Percentiles rank a stretch among this genome's conserved stretches.
phyloP scores from a whole-genome alignment of 768 basidiomycete genomes.

The Boletus edulis region DNA sequence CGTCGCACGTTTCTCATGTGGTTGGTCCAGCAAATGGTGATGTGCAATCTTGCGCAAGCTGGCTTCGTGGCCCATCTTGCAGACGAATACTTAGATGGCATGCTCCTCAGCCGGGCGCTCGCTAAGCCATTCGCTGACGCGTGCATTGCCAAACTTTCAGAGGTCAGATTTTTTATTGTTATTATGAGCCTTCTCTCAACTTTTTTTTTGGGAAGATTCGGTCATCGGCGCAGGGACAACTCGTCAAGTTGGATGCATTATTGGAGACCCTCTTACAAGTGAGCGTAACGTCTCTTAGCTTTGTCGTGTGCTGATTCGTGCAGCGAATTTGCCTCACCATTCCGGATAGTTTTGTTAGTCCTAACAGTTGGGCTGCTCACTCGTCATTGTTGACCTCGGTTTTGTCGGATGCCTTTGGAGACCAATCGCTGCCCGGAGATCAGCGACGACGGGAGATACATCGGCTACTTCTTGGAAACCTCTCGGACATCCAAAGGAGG shows the following conservation, averaged over 20 bases:
- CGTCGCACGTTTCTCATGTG: slow-evolving; percentile 73
- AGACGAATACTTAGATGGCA: slow-evolving; percentile 76
- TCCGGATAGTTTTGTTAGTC: slow-evolving; percentile 74
- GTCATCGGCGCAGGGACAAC: slow-evolving; percentile 53
- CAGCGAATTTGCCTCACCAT: slow-evolving; percentile 70
- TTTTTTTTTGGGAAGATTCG: slow-evolving; percentile 46
- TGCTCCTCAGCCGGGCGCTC: slow-evolving; percentile 64
- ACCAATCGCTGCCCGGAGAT: slow-evolving; percentile 12
- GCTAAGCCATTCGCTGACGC: slow-evolving; percentile 70
- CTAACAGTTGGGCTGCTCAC: slow-evolving; percentile 57
- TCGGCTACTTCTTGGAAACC: slow-evolving; percentile 51
- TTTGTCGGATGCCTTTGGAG: slow-evolving; percentile 39
- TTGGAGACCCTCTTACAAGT: slow-evolving; percentile 65
- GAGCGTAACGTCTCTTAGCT: slow-evolving; percentile 8
- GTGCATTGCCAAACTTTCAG: slow-evolving; percentile 61
- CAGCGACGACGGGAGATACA: slow-evolving; percentile 42
- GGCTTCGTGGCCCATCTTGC: slow-evolving; percentile 73
- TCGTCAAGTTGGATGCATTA: slow-evolving; percentile 50
- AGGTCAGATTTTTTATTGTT: slow-evolving; percentile 41
- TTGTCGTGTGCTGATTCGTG: slow-evolving; percentile 1
- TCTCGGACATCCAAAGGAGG: slow-evolving; percentile 68
- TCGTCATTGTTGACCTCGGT: slow-evolving; percentile 36
- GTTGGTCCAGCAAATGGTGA: slow-evolving; percentile 75
- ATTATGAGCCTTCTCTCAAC: neutral
- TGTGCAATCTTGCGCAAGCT: slow-evolving; percentile 78